Base-by-base conservation (phyloP, 805 yeast species). In the Candida patagonica region DNA sequence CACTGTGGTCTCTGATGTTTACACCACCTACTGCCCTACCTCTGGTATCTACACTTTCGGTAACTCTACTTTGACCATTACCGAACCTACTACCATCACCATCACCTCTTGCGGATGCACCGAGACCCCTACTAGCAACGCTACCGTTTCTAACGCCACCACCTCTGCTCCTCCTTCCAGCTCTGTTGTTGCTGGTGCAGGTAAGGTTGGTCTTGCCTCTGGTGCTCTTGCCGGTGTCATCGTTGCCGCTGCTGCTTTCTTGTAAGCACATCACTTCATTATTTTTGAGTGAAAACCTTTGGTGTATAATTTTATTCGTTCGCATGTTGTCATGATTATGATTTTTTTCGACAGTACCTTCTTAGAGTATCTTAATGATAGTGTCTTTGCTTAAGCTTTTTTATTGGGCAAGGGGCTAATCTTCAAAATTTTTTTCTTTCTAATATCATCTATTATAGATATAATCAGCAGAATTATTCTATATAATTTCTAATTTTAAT, bases 1-100 rank as follows among this genome's bases (percentile, higher is more conserved):
- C 42, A 34, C 31, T 26, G 37, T 23, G 22, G 26, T 20, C 23
- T 15, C 13, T 32, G 48, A 44, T 48, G 53, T 63, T 42, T 49
- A 48, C 31, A 54, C 47, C 42, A 80, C 94, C 56, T 80, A 84
- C 71, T 78, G 83, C 66, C 88, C 88, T 61, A 83, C 94, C 71
- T 80, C 89, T 58, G 56, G 76, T 56, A 70, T 76, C 47, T 40
- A 43, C 47, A 44, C 51, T 21, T 19, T 33, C 24, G 37, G 37
- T 42, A 38, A 34, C 55, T 46, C 58, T 31, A 50, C 61, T 42
- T 41, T 51, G 40, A 44, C 59, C 40, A 31, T 57, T 49, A 50
- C 61, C 41, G 52, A 53, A 42, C 37, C 37, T 27, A 33, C 37
- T 20, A 33, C 37, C 26, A 15, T 33, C 37, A 33, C 37, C 37